Percentiles rank a stretch among this genome's conserved stretches.
Evolutionary conservation across 768 basidiomycete genomes (phyloP).

Genomic region (Trametes villosa): DNA sequence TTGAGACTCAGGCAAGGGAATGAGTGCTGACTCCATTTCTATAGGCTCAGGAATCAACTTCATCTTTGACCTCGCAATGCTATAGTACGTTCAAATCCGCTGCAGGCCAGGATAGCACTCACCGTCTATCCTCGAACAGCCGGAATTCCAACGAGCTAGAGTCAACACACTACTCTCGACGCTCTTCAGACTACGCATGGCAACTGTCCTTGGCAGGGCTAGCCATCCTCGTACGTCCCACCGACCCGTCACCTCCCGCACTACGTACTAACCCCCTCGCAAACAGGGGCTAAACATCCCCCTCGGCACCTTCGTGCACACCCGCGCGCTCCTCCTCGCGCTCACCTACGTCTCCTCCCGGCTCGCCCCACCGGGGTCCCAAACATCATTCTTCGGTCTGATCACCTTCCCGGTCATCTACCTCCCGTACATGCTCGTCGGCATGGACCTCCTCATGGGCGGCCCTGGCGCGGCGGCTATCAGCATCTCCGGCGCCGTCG

Average conservation of each 20-base stretch:
- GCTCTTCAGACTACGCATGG: slow-evolving; percentile 79
- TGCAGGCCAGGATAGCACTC: neutral
- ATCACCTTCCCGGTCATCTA: slow-evolving; percentile 73
- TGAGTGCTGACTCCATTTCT: neutral
- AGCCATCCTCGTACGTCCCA: slow-evolving; percentile 60
- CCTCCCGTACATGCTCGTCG: slow-evolving; percentile 76
- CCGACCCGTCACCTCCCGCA: neutral
- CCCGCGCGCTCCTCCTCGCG: slow-evolving; percentile 66
- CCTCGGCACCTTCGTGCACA: slow-evolving; percentile 57
- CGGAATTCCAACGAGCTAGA: slow-evolving; percentile 71
- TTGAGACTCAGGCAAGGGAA: neutral
- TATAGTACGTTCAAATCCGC: slow-evolving; percentile 54
- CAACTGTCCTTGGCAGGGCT: slow-evolving; percentile 61
- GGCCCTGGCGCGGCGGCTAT: slow-evolving; percentile 60
- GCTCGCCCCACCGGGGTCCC: slow-evolving; percentile 66
- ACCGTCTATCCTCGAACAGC: slow-evolving; percentile 42
- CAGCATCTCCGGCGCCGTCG: slow-evolving; percentile 68
- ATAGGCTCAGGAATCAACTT: slow-evolving; percentile 56
- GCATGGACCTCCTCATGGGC: slow-evolving; percentile 67
- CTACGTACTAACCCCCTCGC: neutral
- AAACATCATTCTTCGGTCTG: slow-evolving; percentile 80
- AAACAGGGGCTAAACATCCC: slow-evolving; percentile 67
- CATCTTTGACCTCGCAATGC: slow-evolving; percentile 71
- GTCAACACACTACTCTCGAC: slow-evolving; percentile 54
- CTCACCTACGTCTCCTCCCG: slow-evolving; percentile 71